These are phyloP conservation scores for Coemansia javaensis DNA, from an alignment of 192 early-diverging fungal species.

Conservation along the genomic window DNA sequence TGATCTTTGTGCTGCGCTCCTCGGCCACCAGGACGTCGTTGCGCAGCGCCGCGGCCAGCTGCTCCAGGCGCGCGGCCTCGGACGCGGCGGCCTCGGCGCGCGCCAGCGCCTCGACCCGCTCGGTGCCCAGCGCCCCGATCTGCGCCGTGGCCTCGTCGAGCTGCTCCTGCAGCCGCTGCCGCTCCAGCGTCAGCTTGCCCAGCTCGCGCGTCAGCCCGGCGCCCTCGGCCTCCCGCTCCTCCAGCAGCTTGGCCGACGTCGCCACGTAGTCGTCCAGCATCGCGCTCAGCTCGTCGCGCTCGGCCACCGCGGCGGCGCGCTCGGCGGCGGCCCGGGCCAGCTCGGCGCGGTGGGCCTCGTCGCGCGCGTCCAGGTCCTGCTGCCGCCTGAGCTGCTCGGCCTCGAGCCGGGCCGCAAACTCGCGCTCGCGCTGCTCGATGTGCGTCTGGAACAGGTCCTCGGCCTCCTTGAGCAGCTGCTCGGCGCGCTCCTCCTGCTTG, in stretches of 20 bases:
- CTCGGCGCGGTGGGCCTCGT: conserved; percentile 21
- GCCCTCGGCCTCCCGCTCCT: conserved; percentile 27
- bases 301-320: conserved; percentile 8
- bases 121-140: conserved; percentile 3
- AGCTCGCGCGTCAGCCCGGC: conserved; percentile 31
- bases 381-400: conserved; percentile 9
- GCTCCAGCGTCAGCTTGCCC: conserved; percentile 26
- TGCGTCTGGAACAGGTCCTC: conserved; percentile 28
- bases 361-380: conserved; percentile 24
- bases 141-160: conserved; percentile 1
- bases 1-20: conserved; percentile 33
- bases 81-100: conserved; percentile 9
- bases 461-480: conserved; percentile 25
- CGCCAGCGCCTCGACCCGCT: conserved; percentile 10
- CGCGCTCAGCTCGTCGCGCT: conserved; percentile 17
- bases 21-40: conserved; percentile 25
- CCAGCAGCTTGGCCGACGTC: conserved; percentile 16
- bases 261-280: conserved; percentile 37
- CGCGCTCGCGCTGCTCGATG: conserved; percentile 23
- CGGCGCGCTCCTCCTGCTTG: conserved; percentile 27
- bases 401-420: conserved; percentile 25
- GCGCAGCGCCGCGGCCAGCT: conserved; percentile 12
- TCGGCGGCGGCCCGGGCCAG: conserved; percentile 20
- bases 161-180: conserved; percentile 24
- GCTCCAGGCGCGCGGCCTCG: conserved; percentile 22